Conservation (phyloP, 495 filamentous ascomycete genomes). For the Trichocladium antarcticum region DNA sequence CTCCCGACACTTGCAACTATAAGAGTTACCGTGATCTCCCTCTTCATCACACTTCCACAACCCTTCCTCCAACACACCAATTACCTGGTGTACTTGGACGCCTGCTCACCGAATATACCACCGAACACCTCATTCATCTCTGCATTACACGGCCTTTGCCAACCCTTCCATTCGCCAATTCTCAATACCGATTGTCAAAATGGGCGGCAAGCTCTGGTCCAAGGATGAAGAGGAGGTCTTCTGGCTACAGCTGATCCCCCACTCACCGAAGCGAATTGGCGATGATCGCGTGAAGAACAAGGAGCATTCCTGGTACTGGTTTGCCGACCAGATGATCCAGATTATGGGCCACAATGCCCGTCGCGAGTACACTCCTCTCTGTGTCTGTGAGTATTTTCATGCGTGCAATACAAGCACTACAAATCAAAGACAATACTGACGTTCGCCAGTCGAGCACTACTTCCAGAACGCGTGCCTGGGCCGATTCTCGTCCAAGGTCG, state of each 20-base stretch:
- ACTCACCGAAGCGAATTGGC: conserved; percentile 29
- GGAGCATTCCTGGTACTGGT: conserved; percentile 24
- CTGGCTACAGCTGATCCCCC: conserved; percentile 29
- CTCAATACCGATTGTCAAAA: too few relatives aligned
- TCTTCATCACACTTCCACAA: neutral
- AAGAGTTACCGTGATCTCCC: neutral
- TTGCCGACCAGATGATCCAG: conserved; percentile 24
- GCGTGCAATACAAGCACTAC: neutral
- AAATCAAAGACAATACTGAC: conserved; percentile 7
- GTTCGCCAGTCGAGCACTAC: conserved; percentile 35
- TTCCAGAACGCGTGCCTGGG: conserved; percentile 30
- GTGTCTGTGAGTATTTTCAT: conserved; percentile 30
- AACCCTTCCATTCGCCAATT: neutral
- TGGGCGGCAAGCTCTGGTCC: conserved; percentile 33
- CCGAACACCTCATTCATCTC: neutral
- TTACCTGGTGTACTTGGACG: too few relatives aligned
- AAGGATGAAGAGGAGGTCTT: conserved; percentile 31
- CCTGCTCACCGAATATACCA: neutral
- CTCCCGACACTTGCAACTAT: neutral
- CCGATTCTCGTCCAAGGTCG: conserved; percentile 26
- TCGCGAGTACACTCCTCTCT: conserved; percentile 26
- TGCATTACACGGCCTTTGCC: neutral
- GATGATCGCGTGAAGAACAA: conserved; percentile 11
- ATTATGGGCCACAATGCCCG: conserved; percentile 20
- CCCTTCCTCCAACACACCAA: neutral